Base-by-base conservation (phyloP, 225 moss, liverwort and hornwort genomes). In the Neckera pumila region DNA sequence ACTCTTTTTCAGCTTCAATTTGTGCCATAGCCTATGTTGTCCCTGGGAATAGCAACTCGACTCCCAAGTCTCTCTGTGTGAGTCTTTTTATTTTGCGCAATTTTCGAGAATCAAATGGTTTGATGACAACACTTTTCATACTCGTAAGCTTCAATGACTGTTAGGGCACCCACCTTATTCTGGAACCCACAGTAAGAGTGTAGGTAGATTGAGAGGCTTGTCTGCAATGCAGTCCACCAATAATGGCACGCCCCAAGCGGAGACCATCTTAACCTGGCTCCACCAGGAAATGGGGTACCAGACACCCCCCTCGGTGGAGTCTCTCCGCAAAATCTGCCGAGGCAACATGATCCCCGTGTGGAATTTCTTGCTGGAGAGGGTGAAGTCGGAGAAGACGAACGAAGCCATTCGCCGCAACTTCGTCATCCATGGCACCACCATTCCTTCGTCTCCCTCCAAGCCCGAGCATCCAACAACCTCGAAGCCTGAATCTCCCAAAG, bases 331-430 rank as follows among this genome's bases (percentile, higher is more conserved):
- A 94, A 95, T 99, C 84, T 99, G 97, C 71, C 95, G 98, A 28
- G 98, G 98, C 60, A 99, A 99, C 88, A 99, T 99, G 98, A 96
- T 99, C 54, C 96, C 98, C 27, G 94, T 97, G 38, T 99, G 98
- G 98, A 97, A 94, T 83, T 97, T 97, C 86, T 86, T 99, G 22
- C 83, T 99, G 82, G 98, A 99, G 91, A 92, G 97, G 54, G 98
- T 99, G 90, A 99, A 97, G 88, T 99, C 98, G 33, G 98, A 96
- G 89, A 99, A 99, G 91, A 97, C 98, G 18, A 96, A 96, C 80
- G 96, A 96, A 86, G 94, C 93, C 81, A 95, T 95, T 65, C 93
- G 96, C 57, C 94, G 97, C 72, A 99, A 99, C 94, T 94, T 99
- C 82, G 95, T 96, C 82, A 96, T 99, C 73, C 98, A 97, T 58